These are phyloP conservation scores for Lasiosphaeria miniovina DNA, from an alignment of 495 filamentous ascomycete species.

Conservation along the genomic window DNA sequence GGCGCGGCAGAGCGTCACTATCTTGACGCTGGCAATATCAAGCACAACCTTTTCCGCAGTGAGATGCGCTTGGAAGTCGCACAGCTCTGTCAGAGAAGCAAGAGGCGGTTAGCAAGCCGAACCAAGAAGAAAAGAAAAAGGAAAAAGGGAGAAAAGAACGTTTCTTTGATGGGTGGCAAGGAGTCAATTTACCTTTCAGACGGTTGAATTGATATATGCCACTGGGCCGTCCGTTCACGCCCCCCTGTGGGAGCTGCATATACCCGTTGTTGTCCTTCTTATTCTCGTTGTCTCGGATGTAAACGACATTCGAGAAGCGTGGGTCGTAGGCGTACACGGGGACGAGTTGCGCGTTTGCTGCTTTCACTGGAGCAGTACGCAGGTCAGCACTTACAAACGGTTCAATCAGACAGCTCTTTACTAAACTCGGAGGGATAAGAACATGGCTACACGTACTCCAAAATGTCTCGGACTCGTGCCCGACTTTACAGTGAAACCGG, in stretches of 20 bases:
- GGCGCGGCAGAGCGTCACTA: constrained; percentile 23
- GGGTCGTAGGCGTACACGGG: constrained; percentile 36
- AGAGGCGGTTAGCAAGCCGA: not conserved
- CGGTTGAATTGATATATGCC: constrained; percentile 31
- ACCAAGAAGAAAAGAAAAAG: not conserved
- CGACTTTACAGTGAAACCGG: constrained; percentile 31
- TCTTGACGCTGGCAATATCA: constrained; percentile 31
- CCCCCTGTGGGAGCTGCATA: constrained; percentile 14
- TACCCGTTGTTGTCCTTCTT: constrained; percentile 21
- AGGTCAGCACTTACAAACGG: not conserved
- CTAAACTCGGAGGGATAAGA: not conserved
- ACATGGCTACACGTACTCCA: constrained; percentile 25
- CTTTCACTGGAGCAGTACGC: constrained; percentile 26
- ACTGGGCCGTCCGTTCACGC: constrained; percentile 19
- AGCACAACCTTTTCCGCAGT: constrained; percentile 34
- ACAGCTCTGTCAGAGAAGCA: constrained; percentile 19
- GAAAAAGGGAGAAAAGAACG: not conserved
- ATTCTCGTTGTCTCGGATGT: constrained; percentile 32
- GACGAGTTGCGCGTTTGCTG: constrained; percentile 32
- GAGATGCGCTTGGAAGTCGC: constrained; percentile 35
- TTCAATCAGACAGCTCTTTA: no score
- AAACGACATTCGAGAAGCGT: constrained; percentile 29
- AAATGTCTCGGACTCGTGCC: constrained; percentile 32
- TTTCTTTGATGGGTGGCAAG: not conserved
- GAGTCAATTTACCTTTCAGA: constrained; percentile 14